These are phyloP conservation scores for Aphanomyces euteiches DNA, from an alignment of 352 stramenopile genomes.

Conservation along the genomic window DNA sequence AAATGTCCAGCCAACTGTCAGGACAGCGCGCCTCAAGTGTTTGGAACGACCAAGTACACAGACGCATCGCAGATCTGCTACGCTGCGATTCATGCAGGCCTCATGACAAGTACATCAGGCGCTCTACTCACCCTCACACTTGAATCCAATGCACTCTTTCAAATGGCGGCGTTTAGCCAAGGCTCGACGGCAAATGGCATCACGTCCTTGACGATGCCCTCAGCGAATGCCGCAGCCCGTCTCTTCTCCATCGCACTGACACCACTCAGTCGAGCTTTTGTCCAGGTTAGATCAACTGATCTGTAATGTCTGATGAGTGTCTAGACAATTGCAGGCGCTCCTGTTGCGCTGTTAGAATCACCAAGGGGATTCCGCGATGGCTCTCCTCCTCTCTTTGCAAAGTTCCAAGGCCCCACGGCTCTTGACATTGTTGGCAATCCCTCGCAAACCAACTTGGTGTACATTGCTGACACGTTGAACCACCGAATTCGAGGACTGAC, in stretches of 20 bases:
- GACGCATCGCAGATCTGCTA: slow-evolving; percentile 88
- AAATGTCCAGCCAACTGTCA: slow-evolving; percentile 64
- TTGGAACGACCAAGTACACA: slow-evolving; percentile 75
- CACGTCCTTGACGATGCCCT: slow-evolving; percentile 48
- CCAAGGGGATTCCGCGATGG: slow-evolving; percentile 84
- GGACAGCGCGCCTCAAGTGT: slow-evolving; percentile 37
- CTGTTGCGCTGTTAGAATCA: slow-evolving; percentile 72
- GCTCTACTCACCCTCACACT: slow-evolving; percentile 76
- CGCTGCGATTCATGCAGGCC: slow-evolving; percentile 87
- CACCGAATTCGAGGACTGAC: slow-evolving; percentile 89
- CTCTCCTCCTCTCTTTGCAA: slow-evolving; percentile 76
- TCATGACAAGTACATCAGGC: slow-evolving; percentile 43
- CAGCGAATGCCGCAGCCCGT: slow-evolving; percentile 38
- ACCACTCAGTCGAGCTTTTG: slow-evolving; percentile 6
- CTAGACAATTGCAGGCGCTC: slow-evolving; percentile 87
- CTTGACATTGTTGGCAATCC: slow-evolving; percentile 61
- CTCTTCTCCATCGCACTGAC: slow-evolving; percentile 52
- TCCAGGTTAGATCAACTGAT: slow-evolving; percentile 11
- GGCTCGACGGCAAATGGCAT: slow-evolving; percentile 58
- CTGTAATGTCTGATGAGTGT: slow-evolving; percentile 34
- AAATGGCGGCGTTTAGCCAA: slow-evolving; percentile 25
- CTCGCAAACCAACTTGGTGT: slow-evolving; percentile 63
- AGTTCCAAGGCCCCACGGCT: slow-evolving; percentile 63
- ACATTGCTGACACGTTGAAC: slow-evolving; percentile 92
- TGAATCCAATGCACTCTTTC: slow-evolving; percentile 45